phyloP scores from a whole-genome alignment of 345 rosid species.

The Eucalyptus polyanthemos region DNA sequence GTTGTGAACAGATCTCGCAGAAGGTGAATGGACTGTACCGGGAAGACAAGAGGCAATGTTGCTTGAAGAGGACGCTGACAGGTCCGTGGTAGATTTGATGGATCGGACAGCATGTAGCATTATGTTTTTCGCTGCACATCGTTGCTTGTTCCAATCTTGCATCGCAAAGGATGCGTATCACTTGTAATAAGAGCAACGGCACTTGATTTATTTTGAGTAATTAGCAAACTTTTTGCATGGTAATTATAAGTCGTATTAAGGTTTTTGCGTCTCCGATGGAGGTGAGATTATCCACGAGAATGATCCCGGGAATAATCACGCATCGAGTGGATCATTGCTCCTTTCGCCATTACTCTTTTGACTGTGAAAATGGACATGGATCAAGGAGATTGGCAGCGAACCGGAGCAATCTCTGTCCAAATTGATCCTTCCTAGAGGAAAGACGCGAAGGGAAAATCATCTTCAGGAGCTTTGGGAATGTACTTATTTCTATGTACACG shows the following conservation, averaged over 20 bases:
- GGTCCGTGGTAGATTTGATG: constrained; percentile 65
- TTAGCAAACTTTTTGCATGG: neutral
- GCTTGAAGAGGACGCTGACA: constrained; percentile 70
- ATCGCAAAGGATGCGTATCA: neutral
- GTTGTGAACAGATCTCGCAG: constrained; percentile 5
- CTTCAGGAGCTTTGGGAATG: neutral
- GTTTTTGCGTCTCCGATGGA: neutral
- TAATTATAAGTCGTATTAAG: neutral
- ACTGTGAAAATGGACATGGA: neutral
- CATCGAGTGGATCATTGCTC: neutral
- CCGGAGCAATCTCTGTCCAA: neutral
- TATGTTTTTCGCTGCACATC: neutral
- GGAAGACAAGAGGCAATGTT: constrained; percentile 49
- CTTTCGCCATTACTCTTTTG: neutral
- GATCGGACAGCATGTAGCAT: neutral
- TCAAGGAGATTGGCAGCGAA: neutral
- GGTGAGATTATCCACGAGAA: neutral
- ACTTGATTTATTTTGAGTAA: neutral
- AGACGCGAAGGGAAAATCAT: neutral
- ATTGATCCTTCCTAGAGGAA: neutral
- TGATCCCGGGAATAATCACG: neutral
- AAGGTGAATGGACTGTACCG: constrained; percentile 14
- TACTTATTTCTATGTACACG: neutral
- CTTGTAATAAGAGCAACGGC: neutral
- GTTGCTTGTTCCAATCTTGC: neutral